Evolutionary conservation across 176 grass and related monocot genomes (phyloP).

Genomic region (Lolium rigidum): DNA sequence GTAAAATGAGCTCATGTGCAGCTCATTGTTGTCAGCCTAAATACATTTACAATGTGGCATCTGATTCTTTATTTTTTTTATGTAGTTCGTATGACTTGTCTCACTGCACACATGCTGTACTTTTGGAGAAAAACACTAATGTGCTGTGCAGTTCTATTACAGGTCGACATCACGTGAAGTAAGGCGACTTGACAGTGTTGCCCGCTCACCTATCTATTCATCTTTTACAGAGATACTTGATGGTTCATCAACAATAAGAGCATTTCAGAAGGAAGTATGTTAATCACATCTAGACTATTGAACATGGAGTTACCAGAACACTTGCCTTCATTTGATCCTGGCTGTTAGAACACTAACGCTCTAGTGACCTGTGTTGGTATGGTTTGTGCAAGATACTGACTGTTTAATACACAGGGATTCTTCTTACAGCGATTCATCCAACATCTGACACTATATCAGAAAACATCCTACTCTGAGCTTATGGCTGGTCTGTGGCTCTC

Average conservation of each 20-base stretch:
- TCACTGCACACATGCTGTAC: background rate
- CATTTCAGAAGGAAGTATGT: conserved; percentile 81
- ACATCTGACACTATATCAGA: conserved; percentile 76
- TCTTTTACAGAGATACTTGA: conserved; percentile 94
- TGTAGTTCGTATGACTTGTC: background rate
- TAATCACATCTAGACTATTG: conserved; percentile 1
- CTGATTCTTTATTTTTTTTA: background rate
- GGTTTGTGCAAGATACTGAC: conserved; percentile 46
- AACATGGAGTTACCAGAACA: background rate
- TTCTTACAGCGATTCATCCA: conserved; percentile 80
- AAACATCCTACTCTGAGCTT: conserved; percentile 87
- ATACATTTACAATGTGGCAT: background rate
- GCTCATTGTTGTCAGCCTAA: conserved; percentile 1
- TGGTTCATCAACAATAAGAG: conserved; percentile 93
- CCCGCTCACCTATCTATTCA: conserved; percentile 97
- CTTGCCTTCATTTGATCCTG: background rate
- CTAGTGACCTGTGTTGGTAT: conserved; percentile 6
- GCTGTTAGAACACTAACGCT: background rate
- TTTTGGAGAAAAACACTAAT: conserved; percentile 43
- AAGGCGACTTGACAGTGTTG: conserved; percentile 87
- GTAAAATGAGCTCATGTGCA: conserved; percentile 11
- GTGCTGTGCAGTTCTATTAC: conserved; percentile 62
- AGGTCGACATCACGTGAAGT: conserved; percentile 98
- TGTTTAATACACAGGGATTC: conserved; percentile 58
- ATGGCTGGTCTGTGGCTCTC: conserved; percentile 92